Evolutionary conservation across 2,329 filamentous ascomycete genomes (phyloP).

Genomic region (Aspergillus bombycis): DNA sequence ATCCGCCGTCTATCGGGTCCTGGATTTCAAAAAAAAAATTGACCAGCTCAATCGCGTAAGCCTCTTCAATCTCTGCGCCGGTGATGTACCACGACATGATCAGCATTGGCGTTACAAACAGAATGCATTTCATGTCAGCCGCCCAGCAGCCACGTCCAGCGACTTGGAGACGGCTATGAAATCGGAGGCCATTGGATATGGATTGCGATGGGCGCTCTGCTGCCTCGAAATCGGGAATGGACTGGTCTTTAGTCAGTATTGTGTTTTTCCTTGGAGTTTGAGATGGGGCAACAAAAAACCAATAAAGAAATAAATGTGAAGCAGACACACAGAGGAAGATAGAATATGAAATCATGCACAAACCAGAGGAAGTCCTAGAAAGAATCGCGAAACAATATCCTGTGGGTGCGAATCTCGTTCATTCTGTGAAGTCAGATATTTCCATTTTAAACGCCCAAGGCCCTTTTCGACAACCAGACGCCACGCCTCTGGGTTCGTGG

Average conservation of each 20-base stretch:
- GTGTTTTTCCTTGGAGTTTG: not conserved
- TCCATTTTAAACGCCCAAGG: not conserved
- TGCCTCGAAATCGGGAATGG: not conserved
- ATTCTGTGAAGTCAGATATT: not conserved
- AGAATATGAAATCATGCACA: not conserved
- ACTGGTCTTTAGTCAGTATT: not conserved
- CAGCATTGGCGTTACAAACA: constrained; percentile 13
- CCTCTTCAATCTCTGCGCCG: constrained; percentile 1
- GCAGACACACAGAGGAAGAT: too few relatives aligned
- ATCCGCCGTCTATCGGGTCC: constrained; percentile 1
- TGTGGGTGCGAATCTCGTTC: not conserved
- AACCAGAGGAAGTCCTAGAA: not conserved
- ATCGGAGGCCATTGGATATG: not conserved
- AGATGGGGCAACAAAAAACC: not conserved
- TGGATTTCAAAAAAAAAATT: not conserved
- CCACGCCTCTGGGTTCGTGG: not conserved
- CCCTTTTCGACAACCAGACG: not conserved
- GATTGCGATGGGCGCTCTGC: not conserved
- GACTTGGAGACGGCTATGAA: constrained; percentile 4
- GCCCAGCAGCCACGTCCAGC: constrained; percentile 10
- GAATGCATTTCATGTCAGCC: constrained; percentile 10
- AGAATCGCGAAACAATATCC: not conserved
- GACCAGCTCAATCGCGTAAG: not conserved
- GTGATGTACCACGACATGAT: constrained; percentile 15
- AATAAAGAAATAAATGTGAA: not conserved